A percentile compares a stretch with the other conserved stretches of the same genome.
Conservation (phyloP, 1,284 basidiomycete genomes). For the Ceratobasidium sp. region DNA sequence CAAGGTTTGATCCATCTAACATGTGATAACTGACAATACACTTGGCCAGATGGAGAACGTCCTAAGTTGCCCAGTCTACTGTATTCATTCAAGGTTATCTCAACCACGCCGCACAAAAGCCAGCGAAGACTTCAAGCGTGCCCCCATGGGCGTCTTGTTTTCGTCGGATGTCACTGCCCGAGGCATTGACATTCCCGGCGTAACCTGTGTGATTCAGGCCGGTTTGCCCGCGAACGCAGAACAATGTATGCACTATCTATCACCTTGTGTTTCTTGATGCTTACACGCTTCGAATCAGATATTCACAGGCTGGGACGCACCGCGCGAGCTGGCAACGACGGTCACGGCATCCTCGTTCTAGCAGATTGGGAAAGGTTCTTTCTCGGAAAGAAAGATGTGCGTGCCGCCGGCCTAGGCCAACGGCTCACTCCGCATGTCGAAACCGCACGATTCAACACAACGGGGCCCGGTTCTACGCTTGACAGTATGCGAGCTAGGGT, state of each 20-base stretch:
- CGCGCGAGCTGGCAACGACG: conserved; percentile 58
- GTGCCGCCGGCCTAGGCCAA: conserved; percentile 40
- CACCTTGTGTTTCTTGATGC: not conserved
- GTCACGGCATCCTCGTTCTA: conserved; percentile 65
- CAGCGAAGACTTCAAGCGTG: conserved; percentile 61
- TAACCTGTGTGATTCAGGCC: conserved; percentile 66
- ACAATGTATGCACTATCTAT: conserved; percentile 51
- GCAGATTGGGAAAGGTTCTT: conserved; percentile 64
- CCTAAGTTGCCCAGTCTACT: conserved; percentile 51
- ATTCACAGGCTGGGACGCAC: conserved; percentile 59
- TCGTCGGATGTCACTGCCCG: conserved; percentile 59
- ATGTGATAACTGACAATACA: conserved; percentile 44
- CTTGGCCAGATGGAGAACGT: conserved; percentile 50
- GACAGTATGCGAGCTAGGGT: conserved; percentile 46
- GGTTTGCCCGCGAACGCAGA: conserved; percentile 55
- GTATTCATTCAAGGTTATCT: conserved; percentile 60
- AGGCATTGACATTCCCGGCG: conserved; percentile 58
- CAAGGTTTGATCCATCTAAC: not conserved
- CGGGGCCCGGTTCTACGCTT: conserved; percentile 46
- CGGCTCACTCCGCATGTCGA: conserved; percentile 14
- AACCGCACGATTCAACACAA: conserved; percentile 54
- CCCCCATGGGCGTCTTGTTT: conserved; percentile 57
- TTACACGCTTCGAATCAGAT: conserved; percentile 46
- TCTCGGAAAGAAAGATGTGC: conserved; percentile 57
- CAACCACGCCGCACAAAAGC: conserved; percentile 58